These are phyloP conservation scores for Pythium periplocum DNA, from an alignment of 352 stramenopile species.

Conservation along the genomic window DNA sequence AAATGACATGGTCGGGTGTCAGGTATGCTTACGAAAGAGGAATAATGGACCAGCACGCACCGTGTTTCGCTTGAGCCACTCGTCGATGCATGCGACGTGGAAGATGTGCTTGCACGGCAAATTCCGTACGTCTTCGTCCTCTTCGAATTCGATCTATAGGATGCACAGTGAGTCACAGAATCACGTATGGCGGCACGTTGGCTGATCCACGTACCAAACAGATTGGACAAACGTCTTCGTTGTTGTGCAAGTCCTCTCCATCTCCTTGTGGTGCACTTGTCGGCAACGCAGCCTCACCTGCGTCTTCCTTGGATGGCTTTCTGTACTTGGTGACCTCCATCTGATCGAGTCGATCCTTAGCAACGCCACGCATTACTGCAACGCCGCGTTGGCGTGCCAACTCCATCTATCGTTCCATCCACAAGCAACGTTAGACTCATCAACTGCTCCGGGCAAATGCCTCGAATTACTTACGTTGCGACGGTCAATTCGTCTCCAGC, in stretches of 20 bases:
- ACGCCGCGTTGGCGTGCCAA: conserved; percentile 37
- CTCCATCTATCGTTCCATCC: conserved; percentile 29
- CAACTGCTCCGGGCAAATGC: too few species aligned
- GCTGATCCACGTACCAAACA: conserved; percentile 41
- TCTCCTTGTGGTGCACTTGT: conserved; percentile 2
- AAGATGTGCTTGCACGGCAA: conserved; percentile 87
- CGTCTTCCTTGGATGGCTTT: conserved; percentile 11
- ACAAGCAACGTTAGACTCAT: conserved; percentile 2
- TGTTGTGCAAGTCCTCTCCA: conserved; percentile 13
- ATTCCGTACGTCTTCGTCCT: conserved; percentile 68
- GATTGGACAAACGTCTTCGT: conserved; percentile 68
- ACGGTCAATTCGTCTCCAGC: conserved; percentile 53
- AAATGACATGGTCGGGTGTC: not conserved
- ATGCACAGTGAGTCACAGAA: not conserved
- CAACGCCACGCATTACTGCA: conserved; percentile 41
- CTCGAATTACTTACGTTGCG: conserved; percentile 36
- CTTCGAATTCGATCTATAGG: conserved; percentile 65
- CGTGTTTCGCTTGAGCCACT: conserved; percentile 86
- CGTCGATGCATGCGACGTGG: conserved; percentile 84
- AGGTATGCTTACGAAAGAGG: not conserved
- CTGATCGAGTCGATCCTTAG: conserved; percentile 54
- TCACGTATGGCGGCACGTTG: not conserved
- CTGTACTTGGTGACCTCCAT: conserved; percentile 65
- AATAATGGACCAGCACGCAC: conserved; percentile 26
- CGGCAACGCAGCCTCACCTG: conserved; percentile 1